Conservation (phyloP, 805 yeast species). For the Nakazawaea anatomiae region DNA sequence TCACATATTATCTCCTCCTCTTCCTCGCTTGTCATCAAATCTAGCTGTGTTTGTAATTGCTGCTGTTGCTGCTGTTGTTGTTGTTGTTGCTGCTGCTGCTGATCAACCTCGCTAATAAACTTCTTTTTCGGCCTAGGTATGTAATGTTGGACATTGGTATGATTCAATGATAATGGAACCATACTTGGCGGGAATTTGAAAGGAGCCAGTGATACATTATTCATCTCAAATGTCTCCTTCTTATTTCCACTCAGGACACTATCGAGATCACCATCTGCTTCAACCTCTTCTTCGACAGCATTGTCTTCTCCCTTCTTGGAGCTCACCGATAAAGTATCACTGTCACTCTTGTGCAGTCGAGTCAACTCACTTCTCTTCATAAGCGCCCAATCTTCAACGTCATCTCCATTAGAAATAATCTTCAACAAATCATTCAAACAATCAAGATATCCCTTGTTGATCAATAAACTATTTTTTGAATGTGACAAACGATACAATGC, state of each 20-base stretch:
- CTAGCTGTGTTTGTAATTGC: conserved; percentile 6
- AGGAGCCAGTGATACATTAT: conserved; percentile 13
- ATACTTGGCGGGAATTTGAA: conserved; percentile 23
- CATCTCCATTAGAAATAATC: conserved; percentile 33
- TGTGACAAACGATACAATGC: conserved; percentile 58
- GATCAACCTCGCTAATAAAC: neutral
- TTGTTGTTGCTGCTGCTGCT: neutral
- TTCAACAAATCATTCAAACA: conserved; percentile 52
- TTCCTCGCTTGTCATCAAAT: conserved; percentile 8
- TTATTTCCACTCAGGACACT: neutral
- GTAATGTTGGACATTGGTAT: conserved; percentile 12
- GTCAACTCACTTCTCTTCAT: conserved; percentile 38
- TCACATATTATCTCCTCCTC: conserved; percentile 9
- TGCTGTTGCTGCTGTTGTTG: neutral
- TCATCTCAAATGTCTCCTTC: conserved; percentile 15
- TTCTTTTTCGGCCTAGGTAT: conserved; percentile 6
- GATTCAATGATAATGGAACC: conserved; percentile 17
- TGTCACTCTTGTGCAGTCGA: neutral
- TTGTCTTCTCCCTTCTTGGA: conserved; percentile 21
- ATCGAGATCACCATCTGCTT: conserved; percentile 12
- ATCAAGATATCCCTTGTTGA: conserved; percentile 54
- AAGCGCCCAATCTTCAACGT: conserved; percentile 48
- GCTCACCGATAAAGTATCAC: neutral
- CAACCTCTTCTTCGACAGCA: conserved; percentile 31
- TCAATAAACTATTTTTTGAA: conserved; percentile 39